phyloP scores from a whole-genome alignment of 805 yeast genomes.

The Candida nanaspora region DNA sequence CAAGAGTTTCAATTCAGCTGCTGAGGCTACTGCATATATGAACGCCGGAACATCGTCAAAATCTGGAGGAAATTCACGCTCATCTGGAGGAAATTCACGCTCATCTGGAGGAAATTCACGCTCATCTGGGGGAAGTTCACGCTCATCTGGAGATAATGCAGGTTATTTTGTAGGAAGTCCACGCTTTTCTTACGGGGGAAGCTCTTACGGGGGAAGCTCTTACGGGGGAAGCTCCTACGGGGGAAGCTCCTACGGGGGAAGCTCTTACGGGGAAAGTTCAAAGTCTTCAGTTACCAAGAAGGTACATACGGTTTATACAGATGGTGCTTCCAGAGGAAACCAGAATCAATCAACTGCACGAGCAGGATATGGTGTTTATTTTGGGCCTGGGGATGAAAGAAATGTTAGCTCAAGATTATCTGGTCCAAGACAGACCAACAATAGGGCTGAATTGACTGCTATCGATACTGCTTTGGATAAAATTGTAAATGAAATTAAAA shows the following conservation, averaged over 20 bases:
- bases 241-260: no score
- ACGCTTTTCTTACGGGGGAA: no score
- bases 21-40: slow-evolving; percentile 50
- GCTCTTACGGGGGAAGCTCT: no score
- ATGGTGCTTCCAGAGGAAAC: slow-evolving; percentile 68
- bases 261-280: no score
- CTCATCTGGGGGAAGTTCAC: no score
- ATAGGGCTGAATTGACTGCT: slow-evolving; percentile 74
- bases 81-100: no score
- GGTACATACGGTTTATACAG: slow-evolving; percentile 46
- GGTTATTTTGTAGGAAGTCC: no score
- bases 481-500: slow-evolving; percentile 27
- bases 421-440: slow-evolving; percentile 56
- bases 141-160: no score
- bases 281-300: not conserved
- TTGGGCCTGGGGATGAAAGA: slow-evolving; percentile 45
- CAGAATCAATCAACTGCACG: slow-evolving; percentile 32
- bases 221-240: no score
- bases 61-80: no score
- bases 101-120: no score
- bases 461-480: slow-evolving; percentile 45
- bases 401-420: slow-evolving; percentile 50
- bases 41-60: slow-evolving; percentile 1
- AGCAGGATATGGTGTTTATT: slow-evolving; percentile 76
- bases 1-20: slow-evolving; percentile 43